Evolutionary conservation across 2,329 filamentous ascomycete species (phyloP).

Genomic region (Arthroderma uncinatum): DNA sequence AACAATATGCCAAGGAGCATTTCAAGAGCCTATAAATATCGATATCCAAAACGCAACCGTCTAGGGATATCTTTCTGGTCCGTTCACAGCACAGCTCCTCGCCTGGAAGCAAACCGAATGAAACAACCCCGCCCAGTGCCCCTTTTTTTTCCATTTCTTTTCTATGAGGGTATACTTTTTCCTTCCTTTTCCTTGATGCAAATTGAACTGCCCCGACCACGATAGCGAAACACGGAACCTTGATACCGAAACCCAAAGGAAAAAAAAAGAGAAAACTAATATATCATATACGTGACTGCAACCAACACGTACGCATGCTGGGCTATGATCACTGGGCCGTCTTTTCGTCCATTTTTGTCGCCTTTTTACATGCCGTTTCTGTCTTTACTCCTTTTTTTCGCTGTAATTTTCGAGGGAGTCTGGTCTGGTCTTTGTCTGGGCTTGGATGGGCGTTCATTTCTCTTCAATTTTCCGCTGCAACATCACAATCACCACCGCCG

Average conservation of each 20-base stretch:
- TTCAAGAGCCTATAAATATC: conserved; percentile 43
- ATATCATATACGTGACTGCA: not conserved
- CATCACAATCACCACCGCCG: not conserved
- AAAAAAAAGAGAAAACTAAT: not conserved
- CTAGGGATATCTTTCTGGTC: conserved; percentile 6
- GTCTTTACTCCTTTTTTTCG: not conserved
- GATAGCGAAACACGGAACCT: not conserved
- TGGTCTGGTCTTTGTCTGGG: conserved; percentile 15
- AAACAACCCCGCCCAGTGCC: not conserved
- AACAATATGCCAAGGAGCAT: conserved; percentile 94
- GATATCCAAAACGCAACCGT: not conserved
- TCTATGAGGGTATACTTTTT: not conserved
- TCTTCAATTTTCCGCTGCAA: conserved; percentile 11
- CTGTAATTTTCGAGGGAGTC: conserved; percentile 9
- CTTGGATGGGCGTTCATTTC: conserved; percentile 14
- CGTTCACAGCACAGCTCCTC: not conserved
- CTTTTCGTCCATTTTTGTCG: not conserved
- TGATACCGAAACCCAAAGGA: not conserved
- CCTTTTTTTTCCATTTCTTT: conserved; percentile 1
- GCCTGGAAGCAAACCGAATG: not conserved
- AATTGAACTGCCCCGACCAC: not conserved
- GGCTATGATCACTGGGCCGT: not conserved
- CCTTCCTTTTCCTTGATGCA: not conserved
- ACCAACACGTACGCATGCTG: not conserved
- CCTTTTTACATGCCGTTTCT: not conserved